These are phyloP conservation scores for Podospora conica DNA, from an alignment of 495 filamentous ascomycete species.

Conservation along the genomic window DNA sequence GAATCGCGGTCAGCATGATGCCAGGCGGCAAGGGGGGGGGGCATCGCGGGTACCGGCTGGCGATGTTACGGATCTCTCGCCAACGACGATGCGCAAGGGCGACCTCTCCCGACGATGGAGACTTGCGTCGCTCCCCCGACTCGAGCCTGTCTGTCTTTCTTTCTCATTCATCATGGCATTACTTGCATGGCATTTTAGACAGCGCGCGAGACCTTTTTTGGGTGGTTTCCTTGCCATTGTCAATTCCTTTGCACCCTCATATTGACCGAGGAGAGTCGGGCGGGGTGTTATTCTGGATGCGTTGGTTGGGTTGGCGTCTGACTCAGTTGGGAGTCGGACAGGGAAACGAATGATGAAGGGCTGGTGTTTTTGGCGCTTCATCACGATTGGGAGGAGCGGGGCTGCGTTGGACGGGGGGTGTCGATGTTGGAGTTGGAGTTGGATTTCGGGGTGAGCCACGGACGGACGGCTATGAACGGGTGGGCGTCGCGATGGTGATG, in stretches of 20 bases:
- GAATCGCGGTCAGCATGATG: neutral
- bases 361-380: neutral
- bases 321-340: neutral
- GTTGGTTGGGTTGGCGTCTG: neutral
- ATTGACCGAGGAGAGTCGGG: neutral
- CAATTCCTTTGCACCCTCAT: neutral
- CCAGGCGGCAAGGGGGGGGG: too few species aligned
- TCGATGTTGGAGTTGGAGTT: neutral
- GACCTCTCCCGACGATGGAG: too few species aligned
- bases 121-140: too few species aligned
- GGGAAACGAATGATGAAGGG: too few species aligned
- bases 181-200: neutral
- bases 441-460: neutral
- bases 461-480: neutral
- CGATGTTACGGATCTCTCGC: too few species aligned
- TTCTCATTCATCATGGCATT: neutral
- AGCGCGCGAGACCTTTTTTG: neutral
- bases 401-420: neutral
- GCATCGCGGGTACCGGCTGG: too few species aligned
- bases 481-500: neutral
- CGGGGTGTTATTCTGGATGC: neutral
- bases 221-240: neutral
- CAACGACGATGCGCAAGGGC: too few species aligned
- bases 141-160: neutral
- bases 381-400: neutral